phyloP scores from a whole-genome alignment of 441 rosid genomes.

The Aleurites moluccanus region DNA sequence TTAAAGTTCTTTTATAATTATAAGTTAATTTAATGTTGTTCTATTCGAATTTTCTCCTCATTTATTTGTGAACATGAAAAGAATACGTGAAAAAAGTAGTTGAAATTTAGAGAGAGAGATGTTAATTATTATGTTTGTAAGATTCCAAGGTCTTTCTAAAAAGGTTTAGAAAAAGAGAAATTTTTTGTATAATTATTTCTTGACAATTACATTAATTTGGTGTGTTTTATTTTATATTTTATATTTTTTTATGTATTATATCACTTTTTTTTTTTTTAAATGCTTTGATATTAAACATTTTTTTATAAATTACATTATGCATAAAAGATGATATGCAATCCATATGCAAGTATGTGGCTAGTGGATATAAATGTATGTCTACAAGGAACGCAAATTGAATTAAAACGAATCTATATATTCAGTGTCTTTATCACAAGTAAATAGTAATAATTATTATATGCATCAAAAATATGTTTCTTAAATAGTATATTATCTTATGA shows the following conservation, averaged over 20 bases:
- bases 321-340: no score
- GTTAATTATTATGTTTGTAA: background rate
- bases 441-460: background rate
- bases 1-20: background rate
- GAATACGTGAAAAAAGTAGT: background rate
- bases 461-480: background rate
- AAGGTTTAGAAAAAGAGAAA: background rate
- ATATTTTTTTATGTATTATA: no score
- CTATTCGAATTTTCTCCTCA: background rate
- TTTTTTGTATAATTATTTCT: constrained; percentile 5
- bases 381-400: constrained; percentile 11
- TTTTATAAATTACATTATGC: no score
- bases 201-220: no score
- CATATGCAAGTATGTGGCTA: no score
- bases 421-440: background rate
- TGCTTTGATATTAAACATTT: no score
- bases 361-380: background rate
- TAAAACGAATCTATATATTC: background rate
- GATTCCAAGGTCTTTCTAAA: background rate
- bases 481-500: background rate
- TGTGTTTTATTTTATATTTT: no score
- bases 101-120: background rate
- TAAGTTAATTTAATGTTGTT: no score
- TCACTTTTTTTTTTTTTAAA: no score
- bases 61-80: background rate